phyloP scores from a whole-genome alignment of 306 rosid genomes.

The Cicer bijugum region DNA sequence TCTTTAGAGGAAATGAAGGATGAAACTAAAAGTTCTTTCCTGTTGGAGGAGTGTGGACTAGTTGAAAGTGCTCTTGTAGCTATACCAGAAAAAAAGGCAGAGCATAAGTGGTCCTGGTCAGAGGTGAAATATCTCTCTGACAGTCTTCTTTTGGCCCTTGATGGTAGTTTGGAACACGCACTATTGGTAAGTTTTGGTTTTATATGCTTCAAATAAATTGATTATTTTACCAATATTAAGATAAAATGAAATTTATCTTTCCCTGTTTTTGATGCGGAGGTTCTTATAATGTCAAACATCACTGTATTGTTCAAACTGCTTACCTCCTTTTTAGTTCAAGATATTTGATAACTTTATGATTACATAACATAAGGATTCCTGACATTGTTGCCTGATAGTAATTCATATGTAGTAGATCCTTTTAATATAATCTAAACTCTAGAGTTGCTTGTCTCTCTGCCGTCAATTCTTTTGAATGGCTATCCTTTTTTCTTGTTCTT shows the following conservation, averaged over 20 bases:
- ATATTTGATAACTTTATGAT: background rate
- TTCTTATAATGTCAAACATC: slow-evolving; percentile 5
- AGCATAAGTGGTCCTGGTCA: slow-evolving; percentile 93
- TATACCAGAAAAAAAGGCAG: slow-evolving; percentile 70
- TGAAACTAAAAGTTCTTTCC: slow-evolving; percentile 64
- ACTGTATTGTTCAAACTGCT: background rate
- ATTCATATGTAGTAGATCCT: background rate
- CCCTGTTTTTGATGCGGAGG: background rate
- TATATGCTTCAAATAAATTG: slow-evolving; percentile 9
- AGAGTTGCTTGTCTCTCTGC: background rate
- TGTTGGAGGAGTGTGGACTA: slow-evolving; percentile 81
- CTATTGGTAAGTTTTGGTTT: slow-evolving; percentile 68
- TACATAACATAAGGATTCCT: background rate
- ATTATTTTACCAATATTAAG: background rate
- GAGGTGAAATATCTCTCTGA: slow-evolving; percentile 85
- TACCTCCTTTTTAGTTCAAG: background rate
- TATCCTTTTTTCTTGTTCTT: background rate
- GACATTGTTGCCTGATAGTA: background rate
- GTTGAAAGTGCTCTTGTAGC: slow-evolving; percentile 67
- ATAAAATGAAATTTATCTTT: background rate
- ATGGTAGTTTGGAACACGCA: slow-evolving; percentile 95
- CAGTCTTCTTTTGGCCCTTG: slow-evolving; percentile 92
- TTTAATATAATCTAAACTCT: background rate
- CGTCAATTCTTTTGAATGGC: background rate
- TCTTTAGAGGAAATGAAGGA: slow-evolving; percentile 86